phyloP scores from a whole-genome alignment of 139 green algal genomes.

The Micractinium conductrix region DNA sequence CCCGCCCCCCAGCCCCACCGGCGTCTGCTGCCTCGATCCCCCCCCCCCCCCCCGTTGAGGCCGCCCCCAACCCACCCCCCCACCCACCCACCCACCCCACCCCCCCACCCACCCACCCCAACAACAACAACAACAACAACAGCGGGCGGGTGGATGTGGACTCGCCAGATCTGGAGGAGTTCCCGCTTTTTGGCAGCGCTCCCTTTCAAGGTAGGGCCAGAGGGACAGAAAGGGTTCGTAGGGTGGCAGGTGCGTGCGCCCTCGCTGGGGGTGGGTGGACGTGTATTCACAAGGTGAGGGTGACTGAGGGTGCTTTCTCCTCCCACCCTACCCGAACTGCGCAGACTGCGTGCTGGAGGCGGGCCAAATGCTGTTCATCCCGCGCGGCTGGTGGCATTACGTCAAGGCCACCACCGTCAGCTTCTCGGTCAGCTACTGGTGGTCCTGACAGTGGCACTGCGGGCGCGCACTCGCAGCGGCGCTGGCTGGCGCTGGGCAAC shows the following conservation, averaged over 20 bases:
- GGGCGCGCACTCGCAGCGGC: no score
- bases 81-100: no score
- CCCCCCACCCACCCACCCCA: constrained; percentile 61
- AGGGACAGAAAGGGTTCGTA: not conserved
- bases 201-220: constrained; percentile 33
- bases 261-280: not conserved
- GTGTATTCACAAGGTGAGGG: not conserved
- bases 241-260: no score
- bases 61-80: no score
- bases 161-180: constrained; percentile 30
- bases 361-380: constrained; percentile 93
- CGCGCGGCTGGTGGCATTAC: constrained; percentile 92
- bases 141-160: constrained; percentile 66
- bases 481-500: no score
- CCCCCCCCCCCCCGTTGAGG: no score
- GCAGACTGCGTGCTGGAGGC: constrained; percentile 76
- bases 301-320: not conserved
- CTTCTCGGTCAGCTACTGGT: constrained; percentile 94
- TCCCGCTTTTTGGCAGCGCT: constrained; percentile 50
- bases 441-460: no score
- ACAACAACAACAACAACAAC: constrained; percentile 55
- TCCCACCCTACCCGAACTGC: not conserved
- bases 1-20: no score
- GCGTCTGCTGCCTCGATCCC: no score
- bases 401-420: constrained; percentile 72